Base-by-base conservation (phyloP, 345 rosid genomes). In the Moricandia arvensis region DNA sequence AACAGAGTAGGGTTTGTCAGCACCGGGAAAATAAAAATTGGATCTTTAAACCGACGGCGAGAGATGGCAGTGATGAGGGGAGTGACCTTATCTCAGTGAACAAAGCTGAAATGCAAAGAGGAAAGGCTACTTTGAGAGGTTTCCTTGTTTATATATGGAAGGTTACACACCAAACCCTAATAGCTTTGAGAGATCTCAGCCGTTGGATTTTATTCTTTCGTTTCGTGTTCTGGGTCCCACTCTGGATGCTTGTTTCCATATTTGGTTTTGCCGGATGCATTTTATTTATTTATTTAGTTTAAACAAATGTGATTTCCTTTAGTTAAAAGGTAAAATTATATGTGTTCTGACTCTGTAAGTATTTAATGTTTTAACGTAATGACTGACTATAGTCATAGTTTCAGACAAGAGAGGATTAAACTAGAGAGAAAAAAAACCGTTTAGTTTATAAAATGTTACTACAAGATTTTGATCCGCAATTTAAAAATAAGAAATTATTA, bases 21-120 rank as follows among this genome's bases (percentile, higher is more conserved):
- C 55, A 26, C 17, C 60, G 66, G 74, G 71, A 62, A 0, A 17
- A 54, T 37, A 38, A 59, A 33, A 68, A 69, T 77, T 72, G 35
- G 15, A 54, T 30, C 75, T 83, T 71, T 70, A 15, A 51, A 81
- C 55, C 80, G 85, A 71, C 81, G 80, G 86, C 16, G 71, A 82
- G 79, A 68, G 81, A 45, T 38, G 57, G 57, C 65, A 63, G 59
- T 45, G 72, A 59, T 73, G 79, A 35, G 47, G 62, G 45, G 45
- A 45, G 37, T 31, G 80, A 54, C 77, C 77, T 71, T 82, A 81
- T 63, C 63, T 43, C 49, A 80, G 74, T 61, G 69, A 57, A 57
- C 61, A 17, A 58, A 76, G 69, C 74, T 68, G 31, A 35, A 45
- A 29, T 47, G 69, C 71, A 65, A 53, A 24, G 73, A 29, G 72